Conservation (phyloP, 2,329 filamentous ascomycete species). For the Pseudogymnoascus sp. region DNA sequence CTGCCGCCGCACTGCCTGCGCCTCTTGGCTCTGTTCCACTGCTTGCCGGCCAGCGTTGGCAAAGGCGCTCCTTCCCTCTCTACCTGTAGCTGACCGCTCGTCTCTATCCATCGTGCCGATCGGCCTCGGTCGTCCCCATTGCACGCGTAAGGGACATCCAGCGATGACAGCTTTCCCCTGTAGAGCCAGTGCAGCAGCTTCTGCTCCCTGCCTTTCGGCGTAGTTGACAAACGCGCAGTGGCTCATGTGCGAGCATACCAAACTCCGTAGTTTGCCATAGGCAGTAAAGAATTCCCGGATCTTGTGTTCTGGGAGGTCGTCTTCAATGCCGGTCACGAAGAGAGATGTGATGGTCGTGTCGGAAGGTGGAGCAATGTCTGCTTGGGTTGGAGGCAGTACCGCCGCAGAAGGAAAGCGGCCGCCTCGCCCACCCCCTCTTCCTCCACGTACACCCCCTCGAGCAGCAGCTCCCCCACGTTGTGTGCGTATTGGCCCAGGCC, state of each 20-base stretch:
- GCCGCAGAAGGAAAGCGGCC: constrained; percentile 61
- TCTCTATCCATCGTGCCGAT: constrained; percentile 88
- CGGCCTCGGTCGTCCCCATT: constrained; percentile 89
- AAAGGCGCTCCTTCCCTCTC: constrained; percentile 62
- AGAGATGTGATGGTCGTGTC: constrained; percentile 86
- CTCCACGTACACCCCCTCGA: constrained; percentile 29
- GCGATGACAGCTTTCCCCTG: constrained; percentile 85
- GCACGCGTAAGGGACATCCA: constrained; percentile 80
- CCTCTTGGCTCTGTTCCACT: constrained; percentile 23
- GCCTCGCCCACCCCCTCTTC: constrained; percentile 34
- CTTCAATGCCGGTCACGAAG: constrained; percentile 91
- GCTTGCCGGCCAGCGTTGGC: constrained; percentile 37
- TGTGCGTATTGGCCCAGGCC: constrained; percentile 72
- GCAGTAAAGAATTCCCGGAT: constrained; percentile 83
- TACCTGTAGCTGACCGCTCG: constrained; percentile 71
- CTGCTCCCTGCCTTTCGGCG: constrained; percentile 73
- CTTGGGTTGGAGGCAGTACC: constrained; percentile 69
- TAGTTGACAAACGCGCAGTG: constrained; percentile 98
- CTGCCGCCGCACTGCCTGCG: constrained; percentile 16
- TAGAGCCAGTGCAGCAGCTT: constrained; percentile 75
- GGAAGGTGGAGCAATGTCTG: constrained; percentile 77
- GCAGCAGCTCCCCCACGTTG: constrained; percentile 46
- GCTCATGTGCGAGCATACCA: constrained; percentile 94
- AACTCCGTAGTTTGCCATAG: constrained; percentile 82
- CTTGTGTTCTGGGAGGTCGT: constrained; percentile 89